Evolutionary conservation across 2,329 filamentous ascomycete genomes (phyloP).

Genomic region (Chaetomiaceae sp.): DNA sequence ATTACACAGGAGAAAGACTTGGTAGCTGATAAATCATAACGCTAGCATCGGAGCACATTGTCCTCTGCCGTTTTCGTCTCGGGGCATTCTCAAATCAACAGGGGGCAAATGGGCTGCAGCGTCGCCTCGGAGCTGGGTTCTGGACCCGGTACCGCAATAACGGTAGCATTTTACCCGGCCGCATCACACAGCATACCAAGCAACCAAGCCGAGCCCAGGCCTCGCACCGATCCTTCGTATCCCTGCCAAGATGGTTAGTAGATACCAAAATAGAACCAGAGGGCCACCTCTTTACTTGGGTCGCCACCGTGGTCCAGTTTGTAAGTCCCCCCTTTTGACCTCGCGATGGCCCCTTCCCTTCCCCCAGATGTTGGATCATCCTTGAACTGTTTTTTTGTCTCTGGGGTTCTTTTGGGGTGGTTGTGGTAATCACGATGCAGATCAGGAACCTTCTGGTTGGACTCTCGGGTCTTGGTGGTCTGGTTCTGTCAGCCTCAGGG

Average conservation of each 20-base stretch:
- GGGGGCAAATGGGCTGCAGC: background rate
- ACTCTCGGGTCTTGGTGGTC: background rate
- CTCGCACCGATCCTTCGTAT: background rate
- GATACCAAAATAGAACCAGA: slow-evolving; percentile 8
- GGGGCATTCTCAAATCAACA: too few species aligned
- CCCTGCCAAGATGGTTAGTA: slow-evolving; percentile 9
- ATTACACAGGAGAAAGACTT: too few species aligned
- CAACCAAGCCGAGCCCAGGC: background rate
- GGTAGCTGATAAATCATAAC: too few species aligned
- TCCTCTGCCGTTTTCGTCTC: slow-evolving; percentile 9
- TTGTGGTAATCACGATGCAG: background rate
- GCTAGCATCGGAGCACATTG: slow-evolving; percentile 1
- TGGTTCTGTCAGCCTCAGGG: background rate
- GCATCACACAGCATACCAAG: background rate
- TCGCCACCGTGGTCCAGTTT: slow-evolving; percentile 6
- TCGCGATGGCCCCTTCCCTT: background rate
- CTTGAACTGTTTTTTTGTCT: background rate
- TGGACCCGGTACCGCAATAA: slow-evolving; percentile 15
- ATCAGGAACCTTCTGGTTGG: background rate
- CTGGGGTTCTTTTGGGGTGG: background rate
- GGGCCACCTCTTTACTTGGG: background rate
- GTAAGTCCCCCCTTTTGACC: background rate
- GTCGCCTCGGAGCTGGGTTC: slow-evolving; percentile 7
- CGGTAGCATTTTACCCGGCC: slow-evolving; percentile 14
- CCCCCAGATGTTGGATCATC: background rate